phyloP scores from a whole-genome alignment of 148 eudicot genomes.

The Bassia scoparia region DNA sequence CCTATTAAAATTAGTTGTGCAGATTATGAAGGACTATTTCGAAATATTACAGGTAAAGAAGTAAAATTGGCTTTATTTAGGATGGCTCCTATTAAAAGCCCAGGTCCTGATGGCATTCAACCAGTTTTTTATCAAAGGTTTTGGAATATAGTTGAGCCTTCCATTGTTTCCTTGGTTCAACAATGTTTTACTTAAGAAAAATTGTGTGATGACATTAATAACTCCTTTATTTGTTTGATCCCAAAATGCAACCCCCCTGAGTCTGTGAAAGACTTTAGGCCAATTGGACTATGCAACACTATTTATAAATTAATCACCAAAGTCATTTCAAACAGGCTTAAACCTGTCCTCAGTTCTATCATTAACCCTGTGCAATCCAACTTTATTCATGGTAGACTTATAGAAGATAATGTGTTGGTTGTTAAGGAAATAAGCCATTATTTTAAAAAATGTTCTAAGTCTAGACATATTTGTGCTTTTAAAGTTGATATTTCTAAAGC shows the following conservation, averaged over 20 bases:
- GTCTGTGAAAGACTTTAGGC: no score
- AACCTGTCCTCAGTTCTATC: background rate
- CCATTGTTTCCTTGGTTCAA: background rate
- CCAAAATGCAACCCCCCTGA: background rate
- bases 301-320: background rate
- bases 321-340: background rate
- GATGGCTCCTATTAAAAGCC: background rate
- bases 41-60: no score
- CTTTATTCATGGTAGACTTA: background rate
- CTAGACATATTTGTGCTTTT: background rate
- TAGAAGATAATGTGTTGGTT: background rate
- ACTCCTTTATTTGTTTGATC: background rate
- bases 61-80: background rate
- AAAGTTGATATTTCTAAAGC: background rate
- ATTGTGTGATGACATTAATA: background rate
- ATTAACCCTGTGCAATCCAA: background rate
- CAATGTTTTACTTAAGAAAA: background rate
- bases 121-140: background rate
- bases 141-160: background rate
- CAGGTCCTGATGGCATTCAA: background rate
- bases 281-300: background rate
- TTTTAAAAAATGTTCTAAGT: background rate
- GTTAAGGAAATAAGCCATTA: background rate
- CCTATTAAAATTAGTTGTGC: no score
- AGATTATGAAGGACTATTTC: no score